These are phyloP conservation scores for Microascus cirrosus DNA, from an alignment of 2,329 filamentous ascomycete genomes.

Conservation along the genomic window DNA sequence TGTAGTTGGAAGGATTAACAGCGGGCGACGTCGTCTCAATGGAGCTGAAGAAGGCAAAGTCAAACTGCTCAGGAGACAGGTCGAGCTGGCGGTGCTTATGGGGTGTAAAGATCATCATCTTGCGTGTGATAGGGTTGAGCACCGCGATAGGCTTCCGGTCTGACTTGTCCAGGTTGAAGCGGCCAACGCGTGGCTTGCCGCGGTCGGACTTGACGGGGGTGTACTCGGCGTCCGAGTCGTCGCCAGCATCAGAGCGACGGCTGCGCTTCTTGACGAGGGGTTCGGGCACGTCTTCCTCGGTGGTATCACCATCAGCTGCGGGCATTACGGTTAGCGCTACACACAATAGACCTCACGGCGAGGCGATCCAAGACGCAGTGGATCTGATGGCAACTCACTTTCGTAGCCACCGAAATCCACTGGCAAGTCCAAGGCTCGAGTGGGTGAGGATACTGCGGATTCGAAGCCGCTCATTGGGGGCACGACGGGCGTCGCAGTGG, in stretches of 20 bases:
- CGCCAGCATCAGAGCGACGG: constrained; percentile 19
- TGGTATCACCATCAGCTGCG: constrained; percentile 49
- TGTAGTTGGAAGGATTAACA: constrained; percentile 50
- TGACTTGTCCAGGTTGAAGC: constrained; percentile 41
- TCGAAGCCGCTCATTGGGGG: constrained; percentile 10
- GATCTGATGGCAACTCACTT: constrained; percentile 32
- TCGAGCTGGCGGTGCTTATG: constrained; percentile 36
- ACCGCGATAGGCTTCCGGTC: constrained; percentile 48
- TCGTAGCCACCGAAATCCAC: constrained; percentile 46
- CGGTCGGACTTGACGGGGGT: constrained; percentile 31
- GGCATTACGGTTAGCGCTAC: background rate
- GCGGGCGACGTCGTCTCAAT: constrained; percentile 6
- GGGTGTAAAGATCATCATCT: constrained; percentile 54
- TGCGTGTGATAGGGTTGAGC: constrained; percentile 43
- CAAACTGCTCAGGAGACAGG: constrained; percentile 43
- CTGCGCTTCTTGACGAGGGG: constrained; percentile 36
- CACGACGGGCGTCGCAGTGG: constrained; percentile 24
- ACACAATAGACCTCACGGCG: background rate
- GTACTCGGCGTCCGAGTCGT: constrained; percentile 36
- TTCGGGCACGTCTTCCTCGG: constrained; percentile 46
- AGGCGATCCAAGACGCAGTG: background rate
- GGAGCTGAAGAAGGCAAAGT: constrained; percentile 46
- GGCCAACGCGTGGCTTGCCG: constrained; percentile 41
- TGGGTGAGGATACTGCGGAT: constrained; percentile 14
- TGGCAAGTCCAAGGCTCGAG: constrained; percentile 20